These are phyloP conservation scores for Naganishia antarctica DNA, from an alignment of 768 basidiomycete genomes.

Conservation along the genomic window DNA sequence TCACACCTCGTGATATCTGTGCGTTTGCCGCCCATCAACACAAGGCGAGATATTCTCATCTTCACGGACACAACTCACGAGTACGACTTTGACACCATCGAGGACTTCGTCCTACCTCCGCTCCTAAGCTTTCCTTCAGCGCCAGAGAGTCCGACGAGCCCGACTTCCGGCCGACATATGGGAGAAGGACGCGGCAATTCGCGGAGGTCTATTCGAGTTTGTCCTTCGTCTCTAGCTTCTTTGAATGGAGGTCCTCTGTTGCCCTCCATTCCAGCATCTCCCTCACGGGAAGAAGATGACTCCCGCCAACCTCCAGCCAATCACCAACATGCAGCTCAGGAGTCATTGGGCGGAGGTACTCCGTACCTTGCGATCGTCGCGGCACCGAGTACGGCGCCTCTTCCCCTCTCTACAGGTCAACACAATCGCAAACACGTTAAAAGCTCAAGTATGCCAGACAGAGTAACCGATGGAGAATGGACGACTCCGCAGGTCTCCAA, in stretches of 20 bases:
- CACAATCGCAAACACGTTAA: constrained; percentile 1
- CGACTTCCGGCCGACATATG: neutral
- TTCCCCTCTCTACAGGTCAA: neutral
- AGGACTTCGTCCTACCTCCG: neutral
- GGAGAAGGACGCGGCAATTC: neutral
- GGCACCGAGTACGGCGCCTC: no score
- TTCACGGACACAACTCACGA: constrained; percentile 2
- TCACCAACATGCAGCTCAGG: neutral
- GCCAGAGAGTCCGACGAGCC: neutral
- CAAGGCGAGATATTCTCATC: constrained; percentile 17
- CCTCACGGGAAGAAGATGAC: constrained; percentile 13
- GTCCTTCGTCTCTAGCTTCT: constrained; percentile 12
- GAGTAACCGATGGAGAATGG: neutral
- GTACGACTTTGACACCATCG: neutral
- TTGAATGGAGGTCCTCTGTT: constrained; percentile 10
- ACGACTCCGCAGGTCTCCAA: neutral
- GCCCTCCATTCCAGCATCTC: constrained; percentile 11
- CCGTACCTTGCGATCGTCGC: no score
- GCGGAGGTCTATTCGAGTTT: neutral
- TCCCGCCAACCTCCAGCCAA: neutral
- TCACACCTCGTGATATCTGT: constrained; percentile 14
- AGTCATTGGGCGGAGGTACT: no score
- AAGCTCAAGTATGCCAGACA: constrained; percentile 1
- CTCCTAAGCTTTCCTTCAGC: neutral
- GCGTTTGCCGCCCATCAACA: constrained; percentile 3